Percentiles rank a stretch among this genome's conserved stretches.
These are phyloP conservation scores for Aureobasidium sp. DNA, from an alignment of 2,329 filamentous ascomycete genomes.

Conservation along the genomic window DNA sequence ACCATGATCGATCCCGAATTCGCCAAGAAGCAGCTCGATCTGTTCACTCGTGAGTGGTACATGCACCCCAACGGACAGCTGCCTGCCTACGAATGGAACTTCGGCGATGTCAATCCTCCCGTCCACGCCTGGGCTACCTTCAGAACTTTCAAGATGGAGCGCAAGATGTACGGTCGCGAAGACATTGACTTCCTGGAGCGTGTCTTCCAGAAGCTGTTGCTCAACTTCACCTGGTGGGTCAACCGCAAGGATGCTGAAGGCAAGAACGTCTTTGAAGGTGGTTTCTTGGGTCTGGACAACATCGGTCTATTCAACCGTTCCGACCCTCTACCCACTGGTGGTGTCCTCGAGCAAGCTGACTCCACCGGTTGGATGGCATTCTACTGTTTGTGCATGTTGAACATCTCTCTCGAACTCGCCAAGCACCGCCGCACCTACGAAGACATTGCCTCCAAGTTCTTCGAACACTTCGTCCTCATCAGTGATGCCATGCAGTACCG, in stretches of 20 bases:
- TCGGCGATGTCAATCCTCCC: conserved; percentile 91
- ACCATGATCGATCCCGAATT: conserved; percentile 98
- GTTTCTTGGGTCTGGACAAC: conserved; percentile 92
- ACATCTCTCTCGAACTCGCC: conserved; percentile 88
- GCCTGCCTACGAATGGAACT: conserved; percentile 94
- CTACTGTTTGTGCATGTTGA: conserved; percentile 93
- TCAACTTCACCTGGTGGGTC: conserved; percentile 99
- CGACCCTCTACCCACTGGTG: conserved; percentile 86
- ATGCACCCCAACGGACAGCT: conserved; percentile 96
- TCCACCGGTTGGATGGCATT: conserved; percentile 99
- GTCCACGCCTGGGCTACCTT: conserved; percentile 96
- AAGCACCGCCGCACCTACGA: conserved; percentile 95
- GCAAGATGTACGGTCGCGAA: conserved; percentile 91
- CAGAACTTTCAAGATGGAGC: conserved; percentile 94
- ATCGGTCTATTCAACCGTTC: conserved; percentile 97
- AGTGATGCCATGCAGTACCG: conserved; percentile 87
- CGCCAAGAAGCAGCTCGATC: conserved; percentile 93
- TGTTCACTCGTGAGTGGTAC: conserved; percentile 97
- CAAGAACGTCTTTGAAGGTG: conserved; percentile 96
- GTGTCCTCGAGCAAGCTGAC: conserved; percentile 90
- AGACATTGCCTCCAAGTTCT: conserved; percentile 96
- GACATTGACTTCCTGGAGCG: conserved; percentile 93
- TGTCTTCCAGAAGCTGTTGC: conserved; percentile 88
- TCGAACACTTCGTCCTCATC: conserved; percentile 97
- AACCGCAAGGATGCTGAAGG: conserved; percentile 91